Base-by-base conservation (phyloP, 768 basidiomycete genomes). In the Mrakia blollopis region DNA sequence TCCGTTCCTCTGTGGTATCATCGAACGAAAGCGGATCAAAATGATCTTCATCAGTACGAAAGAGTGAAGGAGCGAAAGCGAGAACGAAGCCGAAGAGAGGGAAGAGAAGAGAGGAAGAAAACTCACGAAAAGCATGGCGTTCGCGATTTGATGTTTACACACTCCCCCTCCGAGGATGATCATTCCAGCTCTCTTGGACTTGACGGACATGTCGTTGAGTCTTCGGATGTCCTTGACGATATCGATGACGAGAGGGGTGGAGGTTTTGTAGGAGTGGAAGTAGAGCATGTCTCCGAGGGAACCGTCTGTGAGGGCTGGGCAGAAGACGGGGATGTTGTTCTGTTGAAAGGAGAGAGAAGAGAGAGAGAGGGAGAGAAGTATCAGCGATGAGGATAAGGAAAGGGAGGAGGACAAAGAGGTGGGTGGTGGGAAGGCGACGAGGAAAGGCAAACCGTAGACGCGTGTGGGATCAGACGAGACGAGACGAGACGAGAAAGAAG, bases 131-230 rank as follows among this genome's bases (percentile, higher is more conserved):
- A 99, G 86, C 97, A 99, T 98, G 1, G 96, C 94, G 82, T 99
- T 99, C n/a, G 96, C 96, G 75, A 99, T 97, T 82, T 99, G 97
- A 83, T 99, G 97, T 83, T 99, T 99, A 86, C 95, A 98, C 14
- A 99, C 94, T 0, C 97, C 97, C 3, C 97, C 97, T 11, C 97
- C 97, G 18, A 98, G 89, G 73, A 99, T 89, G 80, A 99, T 93
- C 95, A 98, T 98, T 2, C 97, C 97, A 28, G 97, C 97, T 85
- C 93, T 95, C 75, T 89, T 89, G 50, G 95, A 91, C 79, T 88
- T 90, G 74, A 97, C 88, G 16, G 92, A 89, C 25, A 92, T 85
- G 83, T 98, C 95, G 84, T 99, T 99, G 50, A 99, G 85, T 54
- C 88, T 86, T 30, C 95, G 90, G 75, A 99, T 98, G 82, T 99